Conservation (phyloP, 306 rosid genomes). For the Bauhinia variegata region DNA sequence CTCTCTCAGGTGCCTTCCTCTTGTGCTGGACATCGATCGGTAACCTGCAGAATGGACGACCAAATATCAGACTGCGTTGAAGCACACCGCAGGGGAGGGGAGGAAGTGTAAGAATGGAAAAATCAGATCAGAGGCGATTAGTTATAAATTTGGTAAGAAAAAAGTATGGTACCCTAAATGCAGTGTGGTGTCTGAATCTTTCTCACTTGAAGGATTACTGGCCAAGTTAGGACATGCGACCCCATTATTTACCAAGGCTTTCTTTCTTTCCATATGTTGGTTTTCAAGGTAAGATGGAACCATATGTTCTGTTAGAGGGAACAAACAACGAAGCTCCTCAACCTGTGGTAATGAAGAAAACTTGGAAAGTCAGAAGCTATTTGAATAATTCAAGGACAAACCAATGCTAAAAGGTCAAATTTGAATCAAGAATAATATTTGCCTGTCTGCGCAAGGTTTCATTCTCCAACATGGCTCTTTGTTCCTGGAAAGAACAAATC, state of each 20-base stretch:
- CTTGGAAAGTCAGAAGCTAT: background rate
- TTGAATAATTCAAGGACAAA: conserved; percentile 1
- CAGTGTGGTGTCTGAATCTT: conserved; percentile 86
- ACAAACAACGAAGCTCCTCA: conserved; percentile 82
- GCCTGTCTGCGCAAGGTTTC: conserved; percentile 94
- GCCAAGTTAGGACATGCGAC: conserved; percentile 44
- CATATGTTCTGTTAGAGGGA: conserved; percentile 58
- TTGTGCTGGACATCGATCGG: conserved; percentile 62
- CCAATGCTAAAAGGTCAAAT: conserved; percentile 28
- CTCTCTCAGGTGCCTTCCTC: conserved; percentile 58
- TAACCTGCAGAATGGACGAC: conserved; percentile 51
- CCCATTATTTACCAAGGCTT: conserved; percentile 40
- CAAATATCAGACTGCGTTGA: conserved; percentile 3
- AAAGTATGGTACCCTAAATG: conserved; percentile 78
- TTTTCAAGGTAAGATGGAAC: conserved; percentile 62
- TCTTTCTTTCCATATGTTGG: conserved; percentile 56
- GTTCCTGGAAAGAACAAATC: conserved; percentile 68
- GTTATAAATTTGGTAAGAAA: too few relatives aligned
- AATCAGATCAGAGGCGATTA: too few relatives aligned
- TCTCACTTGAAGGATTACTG: conserved; percentile 58
- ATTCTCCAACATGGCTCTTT: conserved; percentile 78
- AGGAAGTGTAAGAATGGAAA: background rate
- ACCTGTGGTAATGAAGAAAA: conserved; percentile 45
- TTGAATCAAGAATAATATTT: conserved; percentile 24
- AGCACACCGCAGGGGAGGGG: background rate